Evolutionary conservation across 352 stramenopile species (phyloP), one percentile per base, ranked within the genome.

Genomic region (Pilasporangium apinafurcum): DNA sequence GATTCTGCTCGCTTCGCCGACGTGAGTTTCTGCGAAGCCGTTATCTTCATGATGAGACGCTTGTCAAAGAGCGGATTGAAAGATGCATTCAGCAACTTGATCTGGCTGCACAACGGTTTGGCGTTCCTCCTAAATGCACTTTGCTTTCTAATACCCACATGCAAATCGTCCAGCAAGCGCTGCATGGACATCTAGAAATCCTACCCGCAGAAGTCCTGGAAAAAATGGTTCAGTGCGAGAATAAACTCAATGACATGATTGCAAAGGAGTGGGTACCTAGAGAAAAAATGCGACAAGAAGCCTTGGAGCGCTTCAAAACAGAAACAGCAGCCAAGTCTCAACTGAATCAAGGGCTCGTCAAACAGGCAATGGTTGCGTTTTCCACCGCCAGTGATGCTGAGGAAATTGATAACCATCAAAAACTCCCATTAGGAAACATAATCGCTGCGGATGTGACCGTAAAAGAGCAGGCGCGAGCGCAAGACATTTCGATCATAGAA

Each of bases 121-220:
- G 70, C 0, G 56, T 85, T 21, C 47, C 65, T 27, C 42, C 56
- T 5, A 69, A 68, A 33, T 70, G 55, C 31, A 40, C 31, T 1
- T 27, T 67, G 18, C 38, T 89, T 24, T 69, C 71, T 1, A 65
- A 67, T 25, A 56, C 66, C 13, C 72, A 81, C 35, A 37, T 83
- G 5, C 44, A 61, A 13, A 47, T 83, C 21, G 71, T 81, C 1
- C 73, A 80, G 26, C 61, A 72, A 28, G 71, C 76, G 31, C 37
- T 89, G 22, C 62, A 83, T 21, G 67, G 59, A 0, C 76, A 86
- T 50, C 52, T 86, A 8, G 68, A 83, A 51, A 56, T 84, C 8
- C 40, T 86, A 1, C 65, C 76, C 8, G 52, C 64, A 0, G 57
- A 75, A 1, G 68, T 86, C 0, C 64, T 86, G 30, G 49, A 68